Base-by-base conservation (phyloP, 169 alveolate species). In the Plasmodium gonderi region DNA sequence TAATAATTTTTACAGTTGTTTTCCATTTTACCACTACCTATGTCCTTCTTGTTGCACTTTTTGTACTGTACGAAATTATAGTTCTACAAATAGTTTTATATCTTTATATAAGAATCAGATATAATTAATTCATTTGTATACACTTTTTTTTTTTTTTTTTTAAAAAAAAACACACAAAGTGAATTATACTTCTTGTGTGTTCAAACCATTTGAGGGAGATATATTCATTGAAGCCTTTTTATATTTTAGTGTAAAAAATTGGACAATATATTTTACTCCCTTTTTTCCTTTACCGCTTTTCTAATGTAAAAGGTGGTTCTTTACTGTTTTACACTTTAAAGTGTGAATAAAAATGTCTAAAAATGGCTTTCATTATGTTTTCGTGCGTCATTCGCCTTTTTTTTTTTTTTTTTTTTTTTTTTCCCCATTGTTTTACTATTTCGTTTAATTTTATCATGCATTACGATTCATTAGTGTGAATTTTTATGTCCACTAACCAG, bases 31-130 rank as follows among this genome's bases (percentile, higher is more conserved):
- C 94, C 7, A 14, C 42, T n/a, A 76, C 79, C 6, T 89, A 76
- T 68, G 94, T 78, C 1, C 65, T 89, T 33, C 80, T 89, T 1
- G 47, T 78, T 60, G 74, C 80, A 0, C 72, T 89, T 23, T 49
- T 89, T 47, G 29, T 89, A 77, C 42, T 89, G 14, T 89, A 89
- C 40, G 94, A 89, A 33, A 44, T 89, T 26, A 89, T 89, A 12
- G 90, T 78, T 40, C 54, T 89, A 47, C 90, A 89, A 68, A 64
- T 89, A 31, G 82, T 89, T 36, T 38, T 89, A 38, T 89, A 89
- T 54, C 29, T 89, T 14, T 89, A 78, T 77, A 65, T 89, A 29
- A 60, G 49, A 36, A 64, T 89, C 1, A 51, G 76, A 44, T 40
- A 76, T 49, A 89, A 68, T 69, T 89, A 51, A 72, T 81, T 68